A percentile compares a stretch with the other conserved stretches of the same genome.
Evolutionary conservation across 108 stramenopile species (phyloP).

Genomic region (Schizochytrium sp.): DNA sequence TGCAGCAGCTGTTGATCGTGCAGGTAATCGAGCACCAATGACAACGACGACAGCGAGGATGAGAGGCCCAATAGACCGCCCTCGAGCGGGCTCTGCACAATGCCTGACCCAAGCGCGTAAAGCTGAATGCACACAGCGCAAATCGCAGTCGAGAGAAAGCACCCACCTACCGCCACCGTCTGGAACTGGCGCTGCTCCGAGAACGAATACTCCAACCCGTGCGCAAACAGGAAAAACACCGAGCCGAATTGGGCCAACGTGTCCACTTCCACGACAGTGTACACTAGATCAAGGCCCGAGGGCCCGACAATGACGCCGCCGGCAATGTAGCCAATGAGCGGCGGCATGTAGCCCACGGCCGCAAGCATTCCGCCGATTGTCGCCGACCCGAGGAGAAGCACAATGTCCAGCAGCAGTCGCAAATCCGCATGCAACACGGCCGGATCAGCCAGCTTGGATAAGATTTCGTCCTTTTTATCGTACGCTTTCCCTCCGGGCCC

Average conservation of each 20-base stretch:
- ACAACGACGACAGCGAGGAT: background rate
- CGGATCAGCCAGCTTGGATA: conserved; percentile 13
- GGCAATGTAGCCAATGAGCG: conserved; percentile 11
- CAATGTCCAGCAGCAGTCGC: conserved; percentile 22
- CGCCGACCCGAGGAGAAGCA: background rate
- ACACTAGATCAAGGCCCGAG: background rate
- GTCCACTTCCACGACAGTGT: background rate
- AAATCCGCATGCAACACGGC: conserved; percentile 6
- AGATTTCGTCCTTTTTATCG: background rate
- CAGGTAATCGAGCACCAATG: conserved; percentile 6
- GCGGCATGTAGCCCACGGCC: background rate
- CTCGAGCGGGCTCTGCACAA: background rate
- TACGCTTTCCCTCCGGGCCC: too few relatives aligned
- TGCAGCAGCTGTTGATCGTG: background rate
- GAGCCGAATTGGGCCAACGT: conserved; percentile 21
- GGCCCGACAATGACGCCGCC: conserved; percentile 17
- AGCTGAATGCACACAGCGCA: background rate
- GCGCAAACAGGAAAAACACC: conserved; percentile 22
- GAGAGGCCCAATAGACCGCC: conserved; percentile 18
- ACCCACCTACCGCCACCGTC: conserved; percentile 2
- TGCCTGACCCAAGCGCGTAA: background rate
- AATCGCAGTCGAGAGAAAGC: background rate
- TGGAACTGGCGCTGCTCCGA: conserved; percentile 16
- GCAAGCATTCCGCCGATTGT: conserved; percentile 13
- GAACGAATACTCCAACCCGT: conserved; percentile 12